phyloP scores from a whole-genome alignment of 2,329 filamentous ascomycete genomes.

The Aspergillus candidus region DNA sequence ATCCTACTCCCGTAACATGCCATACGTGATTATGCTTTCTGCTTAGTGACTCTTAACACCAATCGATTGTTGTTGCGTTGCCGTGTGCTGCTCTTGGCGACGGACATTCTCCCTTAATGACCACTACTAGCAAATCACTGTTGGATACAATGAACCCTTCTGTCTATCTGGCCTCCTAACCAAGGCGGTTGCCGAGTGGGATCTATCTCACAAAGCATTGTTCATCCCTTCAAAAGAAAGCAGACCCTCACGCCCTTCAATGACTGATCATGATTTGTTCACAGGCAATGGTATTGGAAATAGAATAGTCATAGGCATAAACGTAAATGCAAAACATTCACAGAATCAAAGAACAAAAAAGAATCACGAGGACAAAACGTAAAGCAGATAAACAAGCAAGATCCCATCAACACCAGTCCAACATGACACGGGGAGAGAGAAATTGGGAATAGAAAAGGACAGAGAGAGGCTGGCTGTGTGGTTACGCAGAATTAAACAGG shows the following conservation, averaged over 20 bases:
- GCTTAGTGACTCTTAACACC: too few species aligned
- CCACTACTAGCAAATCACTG: too few species aligned
- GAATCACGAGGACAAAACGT: constrained; percentile 1
- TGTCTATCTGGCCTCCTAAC: too few species aligned
- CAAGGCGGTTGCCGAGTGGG: neutral
- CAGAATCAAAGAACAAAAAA: constrained; percentile 6
- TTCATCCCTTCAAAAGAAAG: constrained; percentile 6
- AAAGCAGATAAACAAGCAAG: constrained; percentile 1
- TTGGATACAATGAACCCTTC: too few species aligned
- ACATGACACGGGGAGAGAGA: constrained; percentile 11
- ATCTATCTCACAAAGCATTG: constrained; percentile 8
- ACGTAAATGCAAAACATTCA: constrained; percentile 6
- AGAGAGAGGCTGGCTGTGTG: constrained; percentile 35
- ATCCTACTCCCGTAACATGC: too few species aligned
- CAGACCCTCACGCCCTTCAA: constrained; percentile 21
- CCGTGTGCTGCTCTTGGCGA: too few species aligned
- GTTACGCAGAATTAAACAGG: constrained; percentile 20
- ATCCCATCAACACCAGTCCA: constrained; percentile 18
- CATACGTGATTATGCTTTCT: too few species aligned
- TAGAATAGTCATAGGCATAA: constrained; percentile 4
- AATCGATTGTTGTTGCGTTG: too few species aligned
- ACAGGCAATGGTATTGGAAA: constrained; percentile 7
- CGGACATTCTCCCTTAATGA: too few species aligned
- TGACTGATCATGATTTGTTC: constrained; percentile 13
- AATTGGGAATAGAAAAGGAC: constrained; percentile 23